Evolutionary conservation across 2,329 filamentous ascomycete genomes (phyloP).

Genomic region (Aspergillus tamarii): DNA sequence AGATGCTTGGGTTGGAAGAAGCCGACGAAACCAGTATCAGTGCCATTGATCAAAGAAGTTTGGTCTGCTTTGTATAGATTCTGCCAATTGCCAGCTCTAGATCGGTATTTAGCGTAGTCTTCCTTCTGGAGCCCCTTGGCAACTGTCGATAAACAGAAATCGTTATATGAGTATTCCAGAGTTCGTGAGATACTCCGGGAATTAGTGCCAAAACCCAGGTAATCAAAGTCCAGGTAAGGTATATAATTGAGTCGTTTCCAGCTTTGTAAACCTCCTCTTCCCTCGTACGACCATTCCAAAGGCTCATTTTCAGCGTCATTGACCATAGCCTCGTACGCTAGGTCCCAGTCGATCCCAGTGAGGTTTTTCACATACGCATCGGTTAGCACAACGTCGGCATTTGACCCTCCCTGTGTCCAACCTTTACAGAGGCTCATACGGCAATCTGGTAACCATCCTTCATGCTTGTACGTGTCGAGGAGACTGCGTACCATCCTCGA

Average conservation of each 20-base stretch:
- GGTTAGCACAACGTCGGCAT: constrained; percentile 70
- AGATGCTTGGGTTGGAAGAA: constrained; percentile 72
- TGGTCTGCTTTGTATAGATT: constrained; percentile 69
- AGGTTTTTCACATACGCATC: constrained; percentile 71
- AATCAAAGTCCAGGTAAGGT: constrained; percentile 70
- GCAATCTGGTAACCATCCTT: constrained; percentile 74
- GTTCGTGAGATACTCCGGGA: constrained; percentile 73
- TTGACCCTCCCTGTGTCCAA: constrained; percentile 73
- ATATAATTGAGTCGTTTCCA: constrained; percentile 75
- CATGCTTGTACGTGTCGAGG: constrained; percentile 69
- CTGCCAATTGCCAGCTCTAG: constrained; percentile 66
- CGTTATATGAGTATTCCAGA: constrained; percentile 76
- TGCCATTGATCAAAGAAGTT: constrained; percentile 58
- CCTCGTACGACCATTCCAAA: constrained; percentile 69
- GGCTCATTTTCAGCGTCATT: constrained; percentile 73
- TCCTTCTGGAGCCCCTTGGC: constrained; percentile 60
- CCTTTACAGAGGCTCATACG: constrained; percentile 74
- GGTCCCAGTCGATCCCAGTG: constrained; percentile 67
- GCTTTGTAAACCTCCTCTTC: constrained; percentile 68
- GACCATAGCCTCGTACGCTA: constrained; percentile 68
- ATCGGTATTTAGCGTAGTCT: constrained; percentile 61
- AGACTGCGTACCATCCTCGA: constrained; percentile 69
- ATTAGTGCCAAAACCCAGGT: constrained; percentile 67
- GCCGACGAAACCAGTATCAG: constrained; percentile 67
- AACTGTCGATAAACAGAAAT: constrained; percentile 68